Conservation (phyloP, 495 filamentous ascomycete species). For the Talaromyces nanjingensis region DNA sequence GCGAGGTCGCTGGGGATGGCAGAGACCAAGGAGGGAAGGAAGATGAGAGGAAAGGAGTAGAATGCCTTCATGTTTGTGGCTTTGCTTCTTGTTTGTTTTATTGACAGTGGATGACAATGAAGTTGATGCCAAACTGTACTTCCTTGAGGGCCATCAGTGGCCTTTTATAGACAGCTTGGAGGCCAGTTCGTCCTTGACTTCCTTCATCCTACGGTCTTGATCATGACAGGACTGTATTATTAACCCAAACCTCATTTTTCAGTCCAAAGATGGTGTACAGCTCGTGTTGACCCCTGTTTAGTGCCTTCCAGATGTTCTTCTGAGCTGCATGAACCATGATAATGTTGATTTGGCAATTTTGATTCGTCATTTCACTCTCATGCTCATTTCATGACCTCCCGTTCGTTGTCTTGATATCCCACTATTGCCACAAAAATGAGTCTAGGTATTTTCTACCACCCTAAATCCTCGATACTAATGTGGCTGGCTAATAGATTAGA, state of each 20-base stretch:
- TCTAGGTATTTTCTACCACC: not conserved
- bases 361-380: not conserved
- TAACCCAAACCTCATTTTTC: not conserved
- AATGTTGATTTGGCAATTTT: not conserved
- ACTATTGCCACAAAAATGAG: not conserved
- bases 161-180: not conserved
- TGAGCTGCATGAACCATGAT: not conserved
- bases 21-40: slow-evolving; percentile 4
- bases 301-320: not conserved
- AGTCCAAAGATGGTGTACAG: not conserved
- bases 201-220: not conserved
- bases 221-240: not conserved
- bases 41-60: not conserved
- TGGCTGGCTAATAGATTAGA: not conserved
- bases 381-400: not conserved
- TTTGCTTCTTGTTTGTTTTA: not conserved
- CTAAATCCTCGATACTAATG: not conserved
- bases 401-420: not conserved
- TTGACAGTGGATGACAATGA: not conserved
- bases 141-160: not conserved
- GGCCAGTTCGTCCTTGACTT: not conserved
- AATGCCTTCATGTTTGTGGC: slow-evolving; percentile 2
- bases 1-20: not conserved
- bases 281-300: not conserved
- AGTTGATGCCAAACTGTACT: not conserved